Evolutionary conservation across 805 yeast genomes (phyloP), one percentile per base, ranked within the genome.

Genomic region (Millerozyma acaciae): DNA sequence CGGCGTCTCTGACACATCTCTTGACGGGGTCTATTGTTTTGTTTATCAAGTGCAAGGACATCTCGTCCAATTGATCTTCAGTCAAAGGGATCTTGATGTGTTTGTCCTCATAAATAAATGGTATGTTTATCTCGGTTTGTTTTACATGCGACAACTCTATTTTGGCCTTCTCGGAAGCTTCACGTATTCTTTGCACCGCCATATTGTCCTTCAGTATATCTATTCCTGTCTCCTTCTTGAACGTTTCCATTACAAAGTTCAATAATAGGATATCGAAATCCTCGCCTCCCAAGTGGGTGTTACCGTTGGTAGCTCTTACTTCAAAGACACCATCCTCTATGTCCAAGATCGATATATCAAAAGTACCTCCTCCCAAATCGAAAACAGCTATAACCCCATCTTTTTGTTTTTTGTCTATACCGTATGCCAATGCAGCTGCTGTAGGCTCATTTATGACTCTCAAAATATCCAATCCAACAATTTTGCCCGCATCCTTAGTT

Each of bases 301-400:
- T 82, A 47, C 94, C 94, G 53, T 83, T 82, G 21, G 94, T 84
- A 29, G 90, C 81, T 47, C 84, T 68, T 14, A 84, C 93, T 57
- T 83, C 89, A 53, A 84, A 83, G 9, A 84, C 85, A 42, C 88
- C 86, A 46, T 77, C 84, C 48, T 81, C 90, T 38, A 84, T 82
- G 45, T 83, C 86, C 43, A 84, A 62, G 37, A 84, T 70, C 10
- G 90, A 82, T 28, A 84, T 82, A 61, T 84, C 94, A 57, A 84
- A 84, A 25, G 93, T 84, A 39, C 93, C 93, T 39, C 93, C 93
- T 46, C 93, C 93, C 45, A 84, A 70, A 60, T 84, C 94, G 51
- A 80, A 84, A 26, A 75, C 78, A 23, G 78, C 74, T 14, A 75
- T 65, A 27, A 72, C 62, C 24, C 77, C 76, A 50, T 73, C 76